phyloP scores from a whole-genome alignment of 75 land plant species.

The Larix kaempferi region DNA sequence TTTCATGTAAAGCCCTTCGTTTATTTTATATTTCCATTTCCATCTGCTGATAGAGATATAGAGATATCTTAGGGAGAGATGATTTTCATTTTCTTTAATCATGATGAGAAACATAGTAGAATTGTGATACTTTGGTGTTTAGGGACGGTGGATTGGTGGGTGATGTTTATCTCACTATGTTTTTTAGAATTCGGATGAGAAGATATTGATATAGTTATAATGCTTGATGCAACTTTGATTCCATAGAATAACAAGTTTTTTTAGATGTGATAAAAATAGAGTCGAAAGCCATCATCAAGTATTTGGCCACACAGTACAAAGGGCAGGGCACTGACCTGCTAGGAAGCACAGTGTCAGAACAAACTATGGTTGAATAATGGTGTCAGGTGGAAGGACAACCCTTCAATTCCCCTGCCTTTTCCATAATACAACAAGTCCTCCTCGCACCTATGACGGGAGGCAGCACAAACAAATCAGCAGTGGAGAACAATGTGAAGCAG shows the following conservation, averaged over 20 bases:
- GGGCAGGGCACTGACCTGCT: slow-evolving; percentile 21
- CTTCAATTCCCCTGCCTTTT: slow-evolving; percentile 23
- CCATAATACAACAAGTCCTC: slow-evolving; percentile 16
- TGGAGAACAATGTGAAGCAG: slow-evolving; percentile 31
- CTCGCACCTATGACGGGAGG: slow-evolving; percentile 12
- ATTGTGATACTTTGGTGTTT: too few relatives aligned
- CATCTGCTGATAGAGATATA: too few relatives aligned
- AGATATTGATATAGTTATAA: too few relatives aligned
- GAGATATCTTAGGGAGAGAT: neutral
- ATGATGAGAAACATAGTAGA: too few relatives aligned
- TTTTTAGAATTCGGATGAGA: too few relatives aligned
- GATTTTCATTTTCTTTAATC: neutral
- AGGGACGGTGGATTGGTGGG: too few relatives aligned
- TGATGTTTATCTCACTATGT: too few relatives aligned
- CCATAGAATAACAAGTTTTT: too few relatives aligned
- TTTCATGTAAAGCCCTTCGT: too few relatives aligned
- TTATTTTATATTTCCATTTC: too few relatives aligned
- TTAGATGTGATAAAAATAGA: too few relatives aligned
- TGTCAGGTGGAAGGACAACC: slow-evolving; percentile 41
- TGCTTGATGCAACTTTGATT: too few relatives aligned
- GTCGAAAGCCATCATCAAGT: slow-evolving; percentile 38
- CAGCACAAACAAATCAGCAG: slow-evolving; percentile 14
- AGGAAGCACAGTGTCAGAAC: neutral
- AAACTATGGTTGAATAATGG: slow-evolving; percentile 21
- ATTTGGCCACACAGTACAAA: slow-evolving; percentile 18